Base-by-base conservation (phyloP, 176 grass and related monocot genomes). In the Lolium rigidum region DNA sequence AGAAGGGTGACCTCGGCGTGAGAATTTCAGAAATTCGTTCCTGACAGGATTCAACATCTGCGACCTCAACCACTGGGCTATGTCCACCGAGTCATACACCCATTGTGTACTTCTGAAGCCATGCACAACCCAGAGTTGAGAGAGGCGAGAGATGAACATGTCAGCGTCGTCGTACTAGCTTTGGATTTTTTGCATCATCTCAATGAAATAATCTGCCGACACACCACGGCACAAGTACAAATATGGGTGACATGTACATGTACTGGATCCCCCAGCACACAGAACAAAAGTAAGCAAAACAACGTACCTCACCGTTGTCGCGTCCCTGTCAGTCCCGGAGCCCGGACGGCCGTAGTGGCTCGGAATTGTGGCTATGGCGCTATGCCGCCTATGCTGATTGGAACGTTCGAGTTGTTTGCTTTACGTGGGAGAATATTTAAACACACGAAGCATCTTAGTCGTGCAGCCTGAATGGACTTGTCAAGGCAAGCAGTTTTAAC, bases 391-490 rank as follows among this genome's bases (percentile, higher is more conserved):
- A 16, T 51, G n/a, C n/a, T n/a, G n/a, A n/a, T n/a, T n/a, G n/a
- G 85, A 85, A 80, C 49, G 85, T 50, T 61, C 76, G 9, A 70
- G 17, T 62, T 82, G 47, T 83, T 81, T 73, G 56, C 84, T 37
- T 37, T 52, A 22, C 14, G 25, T 41, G 22, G 20, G 24, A 62
- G 17, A 15, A 39, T 39, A 75, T 12, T 64, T 67, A 28, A 80
- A 63, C 49, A 52, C 66, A 26, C 7, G 2, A 39, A 69, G 49
- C 47, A 69, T 81, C 69, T 48, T 65, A 35, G 59, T 37, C 68
- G 17, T 6, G 25, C 66, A 5, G 7, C 15, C 16, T 52, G 43
- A 54, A 74, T 6, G 38, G 15, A 21, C 66, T 21, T 6, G 20
- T 50, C 51, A 26, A 26, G 37, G 28, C 48, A 4, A 52, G 9